Evolutionary conservation across 2,329 filamentous ascomycete genomes (phyloP).

Genomic region (Emergomyces orientalis): DNA sequence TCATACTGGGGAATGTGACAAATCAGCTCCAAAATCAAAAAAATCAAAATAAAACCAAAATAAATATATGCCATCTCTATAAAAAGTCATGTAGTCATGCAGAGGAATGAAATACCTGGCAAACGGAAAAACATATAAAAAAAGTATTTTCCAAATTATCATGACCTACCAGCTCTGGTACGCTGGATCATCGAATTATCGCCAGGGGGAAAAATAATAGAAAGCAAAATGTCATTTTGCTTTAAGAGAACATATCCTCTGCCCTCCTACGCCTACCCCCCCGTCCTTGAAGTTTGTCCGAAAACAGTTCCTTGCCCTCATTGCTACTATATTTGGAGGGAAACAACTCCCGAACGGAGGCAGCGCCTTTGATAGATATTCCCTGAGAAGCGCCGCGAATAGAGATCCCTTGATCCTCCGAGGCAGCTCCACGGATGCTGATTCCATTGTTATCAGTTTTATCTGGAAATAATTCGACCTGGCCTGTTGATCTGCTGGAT

Average conservation of each 20-base stretch:
- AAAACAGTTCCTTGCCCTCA: constrained; percentile 60
- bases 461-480: constrained; percentile 34
- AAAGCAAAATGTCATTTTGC: background rate
- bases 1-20: background rate
- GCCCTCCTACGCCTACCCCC: constrained; percentile 55
- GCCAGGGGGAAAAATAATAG: background rate
- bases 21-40: too few species aligned
- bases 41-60: background rate
- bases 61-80: background rate
- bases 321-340: constrained; percentile 52
- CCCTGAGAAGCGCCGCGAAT: constrained; percentile 39
- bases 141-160: background rate
- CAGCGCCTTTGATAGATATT: constrained; percentile 61
- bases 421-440: constrained; percentile 53
- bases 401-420: constrained; percentile 29
- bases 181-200: background rate
- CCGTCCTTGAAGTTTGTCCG: constrained; percentile 50
- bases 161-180: background rate
- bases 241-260: constrained; percentile 61
- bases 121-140: background rate
- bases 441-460: constrained; percentile 30
- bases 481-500: background rate
- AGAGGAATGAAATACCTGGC: background rate
- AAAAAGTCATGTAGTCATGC: background rate
- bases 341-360: constrained; percentile 59